Evolutionary conservation across 2,329 filamentous ascomycete genomes (phyloP), one percentile per base, ranked within the genome.

Genomic region (Fusarium sp.): DNA sequence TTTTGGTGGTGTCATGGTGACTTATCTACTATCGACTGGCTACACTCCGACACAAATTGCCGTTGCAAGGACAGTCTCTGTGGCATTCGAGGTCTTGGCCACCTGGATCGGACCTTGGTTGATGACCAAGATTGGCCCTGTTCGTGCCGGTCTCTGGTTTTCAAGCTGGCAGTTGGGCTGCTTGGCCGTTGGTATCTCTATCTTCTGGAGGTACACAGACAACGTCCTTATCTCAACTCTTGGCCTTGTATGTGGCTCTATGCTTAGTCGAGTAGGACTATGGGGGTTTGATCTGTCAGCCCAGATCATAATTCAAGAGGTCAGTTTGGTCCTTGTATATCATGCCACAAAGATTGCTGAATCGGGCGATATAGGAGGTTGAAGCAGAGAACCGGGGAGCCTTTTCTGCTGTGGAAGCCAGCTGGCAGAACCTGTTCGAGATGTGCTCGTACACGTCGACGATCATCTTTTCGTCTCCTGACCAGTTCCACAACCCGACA

Each of bases 131-230:
- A 87, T 92, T 43, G 90, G 91, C 0, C 83, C 87, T 1, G 84
- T 94, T 9, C 85, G 93, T n/a, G 86, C 88, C 0, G 93, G 93
- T 0, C 85, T 95, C 4, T 95, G 93, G 93, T 91, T 90, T 71
- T 79, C 92, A 11, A 91, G 88, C 65, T 93, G 91, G 89, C 92
- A 95, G 78, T 84, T 92, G n/a, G 66, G 84, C 4, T 91, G 87
- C 74, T 82, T 92, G 6, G 84, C 83, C 2, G 83, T 80, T 0
- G 88, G 85, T 0, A 80, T 86, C 4, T 75, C 78, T 3, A 79
- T 85, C 20, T 89, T 89, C 74, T 84, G 84, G 72, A 59, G 18
- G 11, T 76, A 74, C 60, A 78, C 73, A 2, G 75, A 78, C 6
- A 74, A 76, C 16, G 50, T 67, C 6, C 43, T 85, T 52, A 11